Base-by-base conservation (phyloP, 2,329 filamentous ascomycete genomes). In the Thielaviopsis musarum region DNA sequence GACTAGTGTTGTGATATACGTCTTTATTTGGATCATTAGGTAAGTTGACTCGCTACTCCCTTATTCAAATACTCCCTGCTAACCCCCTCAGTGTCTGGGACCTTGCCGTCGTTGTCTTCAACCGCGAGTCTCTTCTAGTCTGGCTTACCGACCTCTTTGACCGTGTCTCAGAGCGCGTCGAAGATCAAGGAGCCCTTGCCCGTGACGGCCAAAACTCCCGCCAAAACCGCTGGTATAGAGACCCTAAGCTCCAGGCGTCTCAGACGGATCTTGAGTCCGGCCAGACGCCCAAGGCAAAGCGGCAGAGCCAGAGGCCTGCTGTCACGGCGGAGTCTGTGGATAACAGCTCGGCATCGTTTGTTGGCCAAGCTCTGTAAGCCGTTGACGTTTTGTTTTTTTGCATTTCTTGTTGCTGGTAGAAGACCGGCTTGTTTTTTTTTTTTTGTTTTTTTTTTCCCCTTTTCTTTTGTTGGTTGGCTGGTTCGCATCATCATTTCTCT, bases 11-110 rank as follows among this genome's bases (percentile, higher is more conserved):
- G 62, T 71, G 54, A 67, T 71, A 7, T 68, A 73, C 60, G 63
- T 68, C 55, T 68, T 74, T 56, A 64, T 74, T 21, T 72, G 70
- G 66, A 63, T 68, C 24, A 65, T 69, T 56, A 67, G 69, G 68
- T 70, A 66, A 65, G 68, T 65, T 38, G 24, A 1, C n/a, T 22
- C 49, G 28, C 28, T 51, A 10, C 13, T 15, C 2, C 38, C 21
- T 6, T 54, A 5, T 34, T 45, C 28, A 57, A 61, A 7, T 10
- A 12, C 10, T 56, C 52, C 45, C 2, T n/a, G 15, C 15, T 13
- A 21, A 28, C 12, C 34, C 26, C 7, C 57, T 3, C 48, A 64
- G 62, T 38, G 54, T 62, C 54, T 64, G 62, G 62, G 56, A 64
- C 26, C 34, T 64, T 13, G 59, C 59, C 5, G 57, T 60, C 30